Conservation (phyloP, 306 rosid genomes). For the Trifolium subterraneum region DNA sequence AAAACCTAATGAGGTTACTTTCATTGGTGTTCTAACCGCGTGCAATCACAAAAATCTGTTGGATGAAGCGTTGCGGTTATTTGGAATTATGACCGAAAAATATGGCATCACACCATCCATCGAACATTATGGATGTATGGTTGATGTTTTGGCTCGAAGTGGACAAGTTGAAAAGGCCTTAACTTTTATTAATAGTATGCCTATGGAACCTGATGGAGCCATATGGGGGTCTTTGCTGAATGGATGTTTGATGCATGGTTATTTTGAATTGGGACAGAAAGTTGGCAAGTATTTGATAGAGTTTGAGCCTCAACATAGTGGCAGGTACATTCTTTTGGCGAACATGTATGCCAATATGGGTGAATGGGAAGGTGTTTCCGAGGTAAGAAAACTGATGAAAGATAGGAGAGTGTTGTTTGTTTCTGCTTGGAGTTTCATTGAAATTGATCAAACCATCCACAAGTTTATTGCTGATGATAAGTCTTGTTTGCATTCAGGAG, state of each 20-base stretch:
- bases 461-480: conserved; percentile 53
- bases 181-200: conserved; percentile 49
- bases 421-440: conserved; percentile 64
- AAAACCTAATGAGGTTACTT: conserved; percentile 57
- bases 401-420: conserved; percentile 37
- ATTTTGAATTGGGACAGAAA: conserved; percentile 55
- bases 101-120: conserved; percentile 54
- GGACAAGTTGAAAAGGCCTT: conserved; percentile 53
- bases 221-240: conserved; percentile 55
- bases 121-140: conserved; percentile 68
- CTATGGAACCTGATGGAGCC: conserved; percentile 45
- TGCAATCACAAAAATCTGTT: conserved; percentile 56
- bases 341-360: conserved; percentile 58
- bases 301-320: too few relatives aligned
- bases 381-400: conserved; percentile 58
- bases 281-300: too few relatives aligned
- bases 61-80: conserved; percentile 37
- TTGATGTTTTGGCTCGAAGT: conserved; percentile 60
- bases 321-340: conserved; percentile 58
- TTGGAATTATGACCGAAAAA: conserved; percentile 51
- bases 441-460: conserved; percentile 51
- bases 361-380: conserved; percentile 51
- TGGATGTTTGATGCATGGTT: conserved; percentile 59
- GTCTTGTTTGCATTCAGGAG: conserved; percentile 35
- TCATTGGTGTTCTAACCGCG: conserved; percentile 62